Evolutionary conservation across 257 asterid species (phyloP).

Genomic region (Phtheirospermum japonicum): DNA sequence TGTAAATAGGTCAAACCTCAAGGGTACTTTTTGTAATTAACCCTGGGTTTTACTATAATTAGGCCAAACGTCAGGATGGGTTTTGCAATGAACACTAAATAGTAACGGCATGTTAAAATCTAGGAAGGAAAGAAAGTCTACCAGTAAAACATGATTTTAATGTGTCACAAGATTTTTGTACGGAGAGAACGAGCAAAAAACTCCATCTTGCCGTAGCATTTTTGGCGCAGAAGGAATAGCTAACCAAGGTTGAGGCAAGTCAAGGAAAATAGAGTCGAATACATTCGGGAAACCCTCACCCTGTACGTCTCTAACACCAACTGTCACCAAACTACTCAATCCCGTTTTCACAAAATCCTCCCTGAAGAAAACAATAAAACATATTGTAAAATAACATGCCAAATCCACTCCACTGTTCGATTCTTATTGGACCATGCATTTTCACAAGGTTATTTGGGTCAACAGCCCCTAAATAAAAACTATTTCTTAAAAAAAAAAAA

Average conservation of each 20-base stretch:
- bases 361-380: slow-evolving; percentile 34
- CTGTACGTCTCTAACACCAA: slow-evolving; percentile 86
- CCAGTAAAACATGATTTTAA: slow-evolving; percentile 73
- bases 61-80: background rate
- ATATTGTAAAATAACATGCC: slow-evolving; percentile 4
- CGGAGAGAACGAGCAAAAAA: slow-evolving; percentile 96
- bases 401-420: background rate
- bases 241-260: slow-evolving; percentile 97
- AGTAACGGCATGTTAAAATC: background rate
- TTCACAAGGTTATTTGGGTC: background rate
- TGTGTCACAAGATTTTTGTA: slow-evolving; percentile 77
- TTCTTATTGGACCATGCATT: background rate
- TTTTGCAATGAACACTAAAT: background rate
- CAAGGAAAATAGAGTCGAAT: slow-evolving; percentile 82
- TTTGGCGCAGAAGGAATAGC: slow-evolving; percentile 91
- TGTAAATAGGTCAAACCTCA: no score
- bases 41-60: background rate
- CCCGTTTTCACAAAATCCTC: slow-evolving; percentile 84
- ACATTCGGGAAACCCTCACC: slow-evolving; percentile 95
- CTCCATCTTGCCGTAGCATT: slow-evolving; percentile 89
- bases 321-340: slow-evolving; percentile 71
- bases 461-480: background rate
- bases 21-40: background rate
- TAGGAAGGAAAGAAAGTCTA: slow-evolving; percentile 19
- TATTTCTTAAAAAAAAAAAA: no score